Conservation (phyloP, 805 yeast genomes). For the Komagataella pseudopastoris region DNA sequence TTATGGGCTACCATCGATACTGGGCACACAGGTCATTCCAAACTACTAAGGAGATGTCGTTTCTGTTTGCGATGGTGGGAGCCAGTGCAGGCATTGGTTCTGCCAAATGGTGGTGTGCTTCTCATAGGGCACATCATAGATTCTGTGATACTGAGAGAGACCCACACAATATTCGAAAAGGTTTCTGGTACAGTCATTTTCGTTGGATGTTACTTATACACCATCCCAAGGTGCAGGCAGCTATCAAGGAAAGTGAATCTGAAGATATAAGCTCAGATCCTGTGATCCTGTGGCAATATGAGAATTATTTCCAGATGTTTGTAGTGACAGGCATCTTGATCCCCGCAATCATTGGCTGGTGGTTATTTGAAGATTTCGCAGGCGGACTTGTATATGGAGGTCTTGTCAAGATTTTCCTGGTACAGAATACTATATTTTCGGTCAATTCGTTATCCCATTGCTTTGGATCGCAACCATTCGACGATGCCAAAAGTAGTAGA, state of each 20-base stretch:
- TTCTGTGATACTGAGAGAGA: conserved; percentile 81
- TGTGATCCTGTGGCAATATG: conserved; percentile 54
- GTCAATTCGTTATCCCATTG: conserved; percentile 80
- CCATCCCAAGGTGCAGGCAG: conserved; percentile 34
- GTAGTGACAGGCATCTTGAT: conserved; percentile 41
- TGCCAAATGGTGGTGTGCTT: conserved; percentile 64
- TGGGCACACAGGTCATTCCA: conserved; percentile 51
- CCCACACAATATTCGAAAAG: conserved; percentile 76
- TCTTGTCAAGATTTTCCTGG: conserved; percentile 49
- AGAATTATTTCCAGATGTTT: conserved; percentile 49
- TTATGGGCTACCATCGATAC: conserved; percentile 74
- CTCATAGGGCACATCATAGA: conserved; percentile 86
- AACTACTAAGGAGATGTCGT: conserved; percentile 29
- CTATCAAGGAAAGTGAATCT: conserved; percentile 26
- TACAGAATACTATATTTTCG: conserved; percentile 81
- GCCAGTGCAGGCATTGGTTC: conserved; percentile 68
- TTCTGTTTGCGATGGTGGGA: conserved; percentile 45
- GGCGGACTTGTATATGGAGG: conserved; percentile 78
- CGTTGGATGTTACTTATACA: conserved; percentile 78
- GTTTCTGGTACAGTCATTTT: conserved; percentile 70
- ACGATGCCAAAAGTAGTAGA: conserved; percentile 78
- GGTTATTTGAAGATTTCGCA: conserved; percentile 41
- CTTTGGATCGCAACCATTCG: conserved; percentile 79
- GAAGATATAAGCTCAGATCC: conserved; percentile 53
- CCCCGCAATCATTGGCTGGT: conserved; percentile 47